Evolutionary conservation across 2,329 filamentous ascomycete species (phyloP).

Genomic region (Fusarium austroafricanum): DNA sequence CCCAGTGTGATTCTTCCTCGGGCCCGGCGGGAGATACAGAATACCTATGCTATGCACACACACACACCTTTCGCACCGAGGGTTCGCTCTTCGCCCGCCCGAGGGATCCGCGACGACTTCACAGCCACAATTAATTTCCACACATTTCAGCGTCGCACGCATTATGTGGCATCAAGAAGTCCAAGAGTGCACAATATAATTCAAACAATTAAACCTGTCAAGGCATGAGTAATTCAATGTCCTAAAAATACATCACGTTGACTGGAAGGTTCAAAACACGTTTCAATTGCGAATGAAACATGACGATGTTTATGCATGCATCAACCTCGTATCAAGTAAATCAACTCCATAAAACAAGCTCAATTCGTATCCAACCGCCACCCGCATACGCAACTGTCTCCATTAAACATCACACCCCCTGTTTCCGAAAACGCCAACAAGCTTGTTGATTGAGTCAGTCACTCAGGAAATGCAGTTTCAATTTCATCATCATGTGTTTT

Average conservation of each 20-base stretch:
- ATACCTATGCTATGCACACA: no score
- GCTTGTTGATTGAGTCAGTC: slow-evolving; percentile 19
- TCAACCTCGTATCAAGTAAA: slow-evolving; percentile 36
- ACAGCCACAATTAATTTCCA: slow-evolving; percentile 22
- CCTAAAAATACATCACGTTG: slow-evolving; percentile 22
- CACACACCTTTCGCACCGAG: slow-evolving; percentile 12
- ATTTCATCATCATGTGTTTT: slow-evolving; percentile 4
- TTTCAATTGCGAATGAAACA: slow-evolving; percentile 38
- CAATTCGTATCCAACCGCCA: slow-evolving; percentile 26
- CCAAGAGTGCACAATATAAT: not conserved
- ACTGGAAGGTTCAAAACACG: slow-evolving; percentile 14
- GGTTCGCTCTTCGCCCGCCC: slow-evolving; percentile 15
- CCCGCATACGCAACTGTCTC: slow-evolving; percentile 34
- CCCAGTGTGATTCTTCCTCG: slow-evolving; percentile 13
- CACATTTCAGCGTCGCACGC: not conserved
- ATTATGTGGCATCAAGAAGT: not conserved
- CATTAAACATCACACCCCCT: slow-evolving; percentile 15
- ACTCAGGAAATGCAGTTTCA: slow-evolving; percentile 1
- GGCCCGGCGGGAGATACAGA: slow-evolving; percentile 6
- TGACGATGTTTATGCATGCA: slow-evolving; percentile 17
- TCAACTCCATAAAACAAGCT: slow-evolving; percentile 27
- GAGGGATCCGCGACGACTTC: slow-evolving; percentile 21
- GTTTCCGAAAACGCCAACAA: slow-evolving; percentile 3
- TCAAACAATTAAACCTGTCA: not conserved
- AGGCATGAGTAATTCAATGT: not conserved